Base-by-base conservation (phyloP, 2,329 filamentous ascomycete genomes). In the Phialophora expanda region DNA sequence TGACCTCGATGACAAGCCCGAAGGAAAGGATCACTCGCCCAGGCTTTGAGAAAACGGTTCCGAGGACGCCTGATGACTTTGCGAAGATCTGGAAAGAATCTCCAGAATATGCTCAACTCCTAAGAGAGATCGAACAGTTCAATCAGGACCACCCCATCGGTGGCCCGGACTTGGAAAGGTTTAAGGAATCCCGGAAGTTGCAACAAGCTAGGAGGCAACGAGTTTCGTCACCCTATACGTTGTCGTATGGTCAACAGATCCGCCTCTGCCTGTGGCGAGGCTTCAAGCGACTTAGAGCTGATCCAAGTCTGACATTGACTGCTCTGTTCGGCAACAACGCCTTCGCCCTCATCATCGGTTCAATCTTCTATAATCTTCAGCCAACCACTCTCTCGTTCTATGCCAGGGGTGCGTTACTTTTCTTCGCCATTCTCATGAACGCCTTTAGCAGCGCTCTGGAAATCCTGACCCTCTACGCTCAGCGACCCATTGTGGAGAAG, bases 401-500 rank as follows among this genome's bases (percentile, higher is more conserved):
- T 74, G 73, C 85, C 70, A 89, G 89, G 71, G 82, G 83, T 0
- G 89, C 88, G 60, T 83, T 87, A 0, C 77, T 89, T 4, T 91
- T 90, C 79, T 84, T 90, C 58, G 80, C 87, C 0, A 78, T 90
- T 0, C 78, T 91, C 0, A 88, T 85, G 75, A 87, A 89, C 73
- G 80, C 83, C 63, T 76, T 91, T 7, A 73, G 90, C 1, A 82
- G 87, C 24, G 86, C 90, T 81, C 84, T 87, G 1, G 89, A 91
- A 74, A 88, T 91, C 48, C 78, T 28, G 92, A 93, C 73, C 78
- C 84, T 97, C 4, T 97, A 95, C 75, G 87, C 91, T 1, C 93
- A 97, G 85, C 90, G 93, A 32, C 90, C 91, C 0, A 96, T 97
- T 72, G 92, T 97, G 68, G 92, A 97, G 75, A 97, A 97, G 76